Percentiles rank a stretch among this genome's conserved stretches.
These are phyloP conservation scores for Picochlorum sp. DNA, from an alignment of 139 green algal genomes.

Conservation along the genomic window DNA sequence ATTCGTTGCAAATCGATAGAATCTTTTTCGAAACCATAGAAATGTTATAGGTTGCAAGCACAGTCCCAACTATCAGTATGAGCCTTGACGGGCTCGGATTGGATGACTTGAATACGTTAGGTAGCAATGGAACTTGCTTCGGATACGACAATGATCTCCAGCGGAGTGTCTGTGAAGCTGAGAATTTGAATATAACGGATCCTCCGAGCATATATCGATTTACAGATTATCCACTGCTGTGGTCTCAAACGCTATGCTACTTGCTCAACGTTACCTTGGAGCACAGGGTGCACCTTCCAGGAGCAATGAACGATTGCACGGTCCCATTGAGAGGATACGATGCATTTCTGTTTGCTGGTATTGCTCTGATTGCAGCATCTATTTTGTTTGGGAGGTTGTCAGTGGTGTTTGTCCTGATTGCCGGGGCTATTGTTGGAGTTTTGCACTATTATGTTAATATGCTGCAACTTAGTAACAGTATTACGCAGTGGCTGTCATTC, in stretches of 20 bases:
- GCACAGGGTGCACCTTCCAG: constrained; percentile 9
- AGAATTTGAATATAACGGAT: constrained; percentile 22
- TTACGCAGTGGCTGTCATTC: constrained; percentile 55
- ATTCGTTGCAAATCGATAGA: too few species aligned
- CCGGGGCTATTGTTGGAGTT: constrained; percentile 38
- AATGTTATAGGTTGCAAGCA: too few species aligned
- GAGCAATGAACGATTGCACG: constrained; percentile 22
- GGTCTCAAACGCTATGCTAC: constrained; percentile 20
- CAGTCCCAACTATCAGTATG: too few species aligned
- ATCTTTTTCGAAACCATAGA: too few species aligned
- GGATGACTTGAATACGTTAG: too few species aligned
- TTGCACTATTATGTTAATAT: constrained; percentile 55
- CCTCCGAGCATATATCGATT: constrained; percentile 26
- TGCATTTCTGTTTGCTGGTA: constrained; percentile 35
- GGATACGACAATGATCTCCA: too few species aligned
- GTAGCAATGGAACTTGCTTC: too few species aligned
- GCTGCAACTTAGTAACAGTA: constrained; percentile 56
- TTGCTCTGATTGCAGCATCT: constrained; percentile 29
- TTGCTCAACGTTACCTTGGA: constrained; percentile 25
- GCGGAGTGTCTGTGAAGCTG: too few species aligned
- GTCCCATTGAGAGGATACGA: constrained; percentile 24
- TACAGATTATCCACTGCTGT: constrained; percentile 9
- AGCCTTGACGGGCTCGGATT: too few species aligned
- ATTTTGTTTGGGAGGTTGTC: constrained; percentile 36
- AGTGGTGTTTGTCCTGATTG: constrained; percentile 32